These are phyloP conservation scores for Rhodotorula sp. DNA, from an alignment of 1,284 basidiomycete genomes.

Conservation along the genomic window DNA sequence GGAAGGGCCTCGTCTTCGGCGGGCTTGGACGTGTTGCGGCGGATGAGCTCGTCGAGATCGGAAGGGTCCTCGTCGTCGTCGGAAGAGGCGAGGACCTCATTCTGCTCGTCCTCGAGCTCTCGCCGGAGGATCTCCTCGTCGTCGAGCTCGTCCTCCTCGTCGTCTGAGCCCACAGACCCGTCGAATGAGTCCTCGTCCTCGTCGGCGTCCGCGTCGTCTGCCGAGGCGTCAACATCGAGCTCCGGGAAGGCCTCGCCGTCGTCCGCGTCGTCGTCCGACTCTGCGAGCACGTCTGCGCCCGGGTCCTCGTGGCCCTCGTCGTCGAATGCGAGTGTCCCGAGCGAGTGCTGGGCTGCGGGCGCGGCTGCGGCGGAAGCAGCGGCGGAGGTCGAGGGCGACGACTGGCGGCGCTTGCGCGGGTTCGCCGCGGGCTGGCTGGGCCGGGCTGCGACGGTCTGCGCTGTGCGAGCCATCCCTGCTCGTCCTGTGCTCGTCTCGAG, in stretches of 20 bases:
- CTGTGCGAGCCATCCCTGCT: neutral
- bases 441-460: neutral
- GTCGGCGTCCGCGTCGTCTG: conserved; percentile 50
- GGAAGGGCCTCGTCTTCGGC: conserved; percentile 46
- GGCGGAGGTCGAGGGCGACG: neutral
- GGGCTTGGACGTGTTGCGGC: conserved; percentile 50
- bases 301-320: conserved; percentile 30
- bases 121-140: conserved; percentile 49
- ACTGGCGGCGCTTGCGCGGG: conserved; percentile 31
- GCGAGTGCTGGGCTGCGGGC: conserved; percentile 1
- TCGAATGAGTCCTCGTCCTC: conserved; percentile 57
- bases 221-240: conserved; percentile 52
- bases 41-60: conserved; percentile 42
- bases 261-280: conserved; percentile 8
- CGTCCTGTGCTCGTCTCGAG: too few species aligned
- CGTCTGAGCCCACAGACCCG: conserved; percentile 54
- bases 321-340: conserved; percentile 34
- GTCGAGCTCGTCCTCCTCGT: conserved; percentile 50
- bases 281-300: conserved; percentile 12
- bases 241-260: conserved; percentile 55
- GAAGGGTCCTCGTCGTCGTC: conserved; percentile 40
- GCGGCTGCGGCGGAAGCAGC: neutral
- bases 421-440: neutral
- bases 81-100: conserved; percentile 48
- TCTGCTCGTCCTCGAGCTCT: conserved; percentile 52